Evolutionary conservation across 257 asterid genomes (phyloP).

Genomic region (Gentiana straminea): DNA sequence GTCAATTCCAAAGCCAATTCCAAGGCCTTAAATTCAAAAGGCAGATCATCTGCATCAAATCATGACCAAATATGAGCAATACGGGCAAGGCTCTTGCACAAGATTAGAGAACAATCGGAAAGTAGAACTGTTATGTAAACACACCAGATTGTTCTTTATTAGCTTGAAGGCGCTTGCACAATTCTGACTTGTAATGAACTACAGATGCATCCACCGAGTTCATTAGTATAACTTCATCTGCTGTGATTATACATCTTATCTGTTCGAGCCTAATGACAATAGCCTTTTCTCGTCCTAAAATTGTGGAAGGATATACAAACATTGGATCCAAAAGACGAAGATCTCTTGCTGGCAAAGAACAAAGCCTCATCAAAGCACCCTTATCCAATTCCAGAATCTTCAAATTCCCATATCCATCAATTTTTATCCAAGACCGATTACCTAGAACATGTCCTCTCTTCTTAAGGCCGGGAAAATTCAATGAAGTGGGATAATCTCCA

Average conservation of each 20-base stretch:
- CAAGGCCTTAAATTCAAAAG: conserved; percentile 93
- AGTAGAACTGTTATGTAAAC: conserved; percentile 6
- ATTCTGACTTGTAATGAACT: conserved; percentile 65
- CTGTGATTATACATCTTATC: conserved; percentile 91
- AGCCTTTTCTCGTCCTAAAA: conserved; percentile 96
- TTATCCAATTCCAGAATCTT: conserved; percentile 79
- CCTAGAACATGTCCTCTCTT: conserved; percentile 87
- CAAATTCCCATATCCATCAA: conserved; percentile 66
- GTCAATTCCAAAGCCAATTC: conserved; percentile 95
- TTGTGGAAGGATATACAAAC: conserved; percentile 81
- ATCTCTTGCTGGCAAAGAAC: conserved; percentile 94
- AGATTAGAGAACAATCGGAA: too few species aligned
- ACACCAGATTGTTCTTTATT: conserved; percentile 74
- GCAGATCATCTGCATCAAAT: conserved; percentile 74
- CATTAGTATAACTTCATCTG: conserved; percentile 93
- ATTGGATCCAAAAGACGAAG: conserved; percentile 96
- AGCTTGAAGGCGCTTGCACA: conserved; percentile 83
- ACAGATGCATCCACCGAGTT: conserved; percentile 81
- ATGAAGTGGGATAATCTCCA: conserved; percentile 24
- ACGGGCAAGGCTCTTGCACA: too few species aligned
- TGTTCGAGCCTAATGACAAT: conserved; percentile 93
- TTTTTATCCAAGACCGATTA: conserved; percentile 88
- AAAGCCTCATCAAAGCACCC: conserved; percentile 74
- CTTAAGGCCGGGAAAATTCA: conserved; percentile 57
- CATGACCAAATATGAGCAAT: conserved; percentile 17